Conservation (phyloP, 1,139 yeast species). For the Blastobotrys petasosporus region DNA sequence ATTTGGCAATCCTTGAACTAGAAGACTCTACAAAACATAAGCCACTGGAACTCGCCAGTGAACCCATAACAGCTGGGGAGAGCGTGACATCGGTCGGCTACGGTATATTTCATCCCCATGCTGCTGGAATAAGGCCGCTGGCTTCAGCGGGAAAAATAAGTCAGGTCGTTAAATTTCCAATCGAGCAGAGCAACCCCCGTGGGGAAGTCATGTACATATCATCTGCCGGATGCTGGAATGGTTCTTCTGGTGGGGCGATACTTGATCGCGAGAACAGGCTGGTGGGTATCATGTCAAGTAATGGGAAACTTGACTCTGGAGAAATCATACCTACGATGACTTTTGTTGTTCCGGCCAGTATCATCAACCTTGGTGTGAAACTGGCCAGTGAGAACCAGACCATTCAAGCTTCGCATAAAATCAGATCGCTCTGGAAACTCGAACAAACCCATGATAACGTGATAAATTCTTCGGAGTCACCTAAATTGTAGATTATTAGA, state of each 20-base stretch:
- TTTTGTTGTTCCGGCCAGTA: constrained; percentile 38
- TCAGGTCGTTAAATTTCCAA: constrained; percentile 25
- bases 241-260: constrained; percentile 69
- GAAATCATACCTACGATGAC: constrained; percentile 43
- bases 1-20: constrained; percentile 33
- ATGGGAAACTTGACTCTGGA: constrained; percentile 43
- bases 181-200: constrained; percentile 12
- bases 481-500: no score
- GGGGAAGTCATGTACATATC: constrained; percentile 41
- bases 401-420: background rate
- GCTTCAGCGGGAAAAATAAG: constrained; percentile 44
- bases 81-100: constrained; percentile 48
- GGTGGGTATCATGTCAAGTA: constrained; percentile 58
- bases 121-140: constrained; percentile 37
- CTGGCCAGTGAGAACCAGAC: constrained; percentile 15
- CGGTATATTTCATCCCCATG: constrained; percentile 45
- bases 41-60: constrained; percentile 7
- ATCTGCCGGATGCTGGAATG: constrained; percentile 68
- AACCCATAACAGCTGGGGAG: constrained; percentile 30
- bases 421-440: constrained; percentile 19
- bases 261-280: constrained; percentile 36
- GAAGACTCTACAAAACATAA: background rate
- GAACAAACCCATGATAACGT: constrained; percentile 15
- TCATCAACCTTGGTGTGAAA: constrained; percentile 8
- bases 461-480: no score